Evolutionary conservation across 1,284 basidiomycete genomes (phyloP).

Genomic region (Boletellus deceptivus): DNA sequence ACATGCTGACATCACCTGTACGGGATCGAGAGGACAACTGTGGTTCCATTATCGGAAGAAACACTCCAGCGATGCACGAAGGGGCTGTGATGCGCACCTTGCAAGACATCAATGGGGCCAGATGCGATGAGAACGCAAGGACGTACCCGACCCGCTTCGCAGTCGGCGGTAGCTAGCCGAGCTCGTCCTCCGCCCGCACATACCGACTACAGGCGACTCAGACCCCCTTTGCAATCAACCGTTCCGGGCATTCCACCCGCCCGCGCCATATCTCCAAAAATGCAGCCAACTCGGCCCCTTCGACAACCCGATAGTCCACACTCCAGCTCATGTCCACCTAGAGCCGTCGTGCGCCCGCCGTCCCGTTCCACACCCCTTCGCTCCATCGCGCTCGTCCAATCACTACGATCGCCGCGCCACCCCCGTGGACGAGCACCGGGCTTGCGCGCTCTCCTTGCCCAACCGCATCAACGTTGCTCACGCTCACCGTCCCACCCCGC

Average conservation of each 20-base stretch:
- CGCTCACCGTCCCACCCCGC: slow-evolving; percentile 75
- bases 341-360: slow-evolving; percentile 53
- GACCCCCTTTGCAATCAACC: slow-evolving; percentile 64
- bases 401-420: slow-evolving; percentile 28
- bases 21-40: slow-evolving; percentile 32
- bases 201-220: slow-evolving; percentile 26
- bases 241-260: slow-evolving; percentile 79
- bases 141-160: slow-evolving; percentile 27
- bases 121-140: background rate
- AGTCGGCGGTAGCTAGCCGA: slow-evolving; percentile 32
- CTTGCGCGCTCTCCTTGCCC: slow-evolving; percentile 63
- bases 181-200: slow-evolving; percentile 24
- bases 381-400: too few species aligned
- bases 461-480: slow-evolving; percentile 85
- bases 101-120: slow-evolving; percentile 3
- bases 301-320: slow-evolving; percentile 89
- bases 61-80: slow-evolving; percentile 44
- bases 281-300: slow-evolving; percentile 89
- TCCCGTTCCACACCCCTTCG: slow-evolving; percentile 10
- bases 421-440: too few species aligned
- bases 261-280: slow-evolving; percentile 89
- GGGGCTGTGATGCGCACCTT: slow-evolving; percentile 25
- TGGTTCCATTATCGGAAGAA: slow-evolving; percentile 47
- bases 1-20: slow-evolving; percentile 31
- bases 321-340: slow-evolving; percentile 82